Conservation (phyloP, 768 basidiomycete genomes). For the Rhizopogon vesiculosus region DNA sequence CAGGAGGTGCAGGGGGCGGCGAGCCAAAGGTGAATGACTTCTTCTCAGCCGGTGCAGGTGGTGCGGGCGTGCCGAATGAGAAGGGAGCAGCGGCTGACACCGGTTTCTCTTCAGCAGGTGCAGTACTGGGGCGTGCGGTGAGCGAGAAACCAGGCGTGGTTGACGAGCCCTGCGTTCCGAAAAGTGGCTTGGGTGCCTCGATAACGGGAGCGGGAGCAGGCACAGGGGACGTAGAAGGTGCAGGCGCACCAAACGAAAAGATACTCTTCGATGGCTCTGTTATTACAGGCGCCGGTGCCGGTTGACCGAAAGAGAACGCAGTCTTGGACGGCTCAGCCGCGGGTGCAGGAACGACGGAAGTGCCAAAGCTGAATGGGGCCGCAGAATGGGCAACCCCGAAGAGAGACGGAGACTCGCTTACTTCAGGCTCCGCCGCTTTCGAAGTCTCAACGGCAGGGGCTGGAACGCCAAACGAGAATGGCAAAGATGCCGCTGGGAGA, state of each 20-base stretch:
- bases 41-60: constrained; percentile 29
- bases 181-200: constrained; percentile 39
- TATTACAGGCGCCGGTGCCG: constrained; percentile 10
- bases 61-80: constrained; percentile 24
- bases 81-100: constrained; percentile 20
- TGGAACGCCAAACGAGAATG: constrained; percentile 26
- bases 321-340: not conserved
- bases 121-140: constrained; percentile 23
- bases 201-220: constrained; percentile 10
- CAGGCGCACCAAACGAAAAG: constrained; percentile 28
- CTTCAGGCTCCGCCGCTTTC: constrained; percentile 6
- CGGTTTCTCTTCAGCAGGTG: constrained; percentile 19
- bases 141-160: constrained; percentile 38
- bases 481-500: constrained; percentile 7
- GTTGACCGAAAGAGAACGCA: constrained; percentile 24
- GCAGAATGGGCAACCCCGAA: constrained; percentile 2
- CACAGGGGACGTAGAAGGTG: constrained; percentile 6
- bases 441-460: constrained; percentile 5
- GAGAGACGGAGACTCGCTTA: not conserved
- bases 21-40: constrained; percentile 43
- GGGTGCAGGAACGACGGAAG: constrained; percentile 1
- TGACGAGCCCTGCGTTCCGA: constrained; percentile 25
- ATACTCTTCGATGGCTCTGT: constrained; percentile 26
- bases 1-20: constrained; percentile 27
- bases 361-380: constrained; percentile 2